Base-by-base conservation (phyloP, 768 basidiomycete species). In the Kockovaella imperatae region DNA sequence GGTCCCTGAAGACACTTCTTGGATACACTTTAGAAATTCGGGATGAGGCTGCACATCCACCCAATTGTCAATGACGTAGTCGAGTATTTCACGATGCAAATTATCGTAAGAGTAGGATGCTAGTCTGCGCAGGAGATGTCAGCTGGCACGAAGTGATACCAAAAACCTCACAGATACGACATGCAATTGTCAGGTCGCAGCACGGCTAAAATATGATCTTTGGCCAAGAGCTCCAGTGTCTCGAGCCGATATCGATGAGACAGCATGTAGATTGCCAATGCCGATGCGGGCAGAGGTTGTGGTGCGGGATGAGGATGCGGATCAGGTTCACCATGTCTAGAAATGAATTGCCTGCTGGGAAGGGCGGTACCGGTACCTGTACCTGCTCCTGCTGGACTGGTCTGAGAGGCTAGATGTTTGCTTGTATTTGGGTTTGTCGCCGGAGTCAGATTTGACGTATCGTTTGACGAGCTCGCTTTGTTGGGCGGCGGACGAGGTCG, bases 171-270 rank as follows among this genome's bases (percentile, higher is more conserved):
- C 38, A 86, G 72, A 28, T 84, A 69, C 0, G 80, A 78, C 68
- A 86, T 84, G 57, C 81, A 79, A 3, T 78, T 77, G 53, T 78
- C 75, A 3, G 82, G 80, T 3, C 80, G 80, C 30, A 87, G 75
- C 5, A 79, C 82, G 5, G 76, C 74, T 75, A 86, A 77, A 61
- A 86, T 81, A 67, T 86, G 83, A 43, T 83, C 82, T 48, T 83
- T 67, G 5, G 84, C 83, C 20, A 86, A 75, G 18, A 74, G 60
- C n/a, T 79, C 79, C 20, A 87, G 75, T 6, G 75, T 77, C 3
- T 79, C 78, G 74, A 87, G 80, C 2, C 73, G 73, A 68, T 86
- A 87, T 43, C 83, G 77, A 71, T 87, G 83, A 3, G 84, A 82
- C 10, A 85, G 76, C 55, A 83, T 82, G 70, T 84, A 87, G 57